Base-by-base conservation (phyloP, 1,284 basidiomycete genomes). In the Moniliophthora roreri region DNA sequence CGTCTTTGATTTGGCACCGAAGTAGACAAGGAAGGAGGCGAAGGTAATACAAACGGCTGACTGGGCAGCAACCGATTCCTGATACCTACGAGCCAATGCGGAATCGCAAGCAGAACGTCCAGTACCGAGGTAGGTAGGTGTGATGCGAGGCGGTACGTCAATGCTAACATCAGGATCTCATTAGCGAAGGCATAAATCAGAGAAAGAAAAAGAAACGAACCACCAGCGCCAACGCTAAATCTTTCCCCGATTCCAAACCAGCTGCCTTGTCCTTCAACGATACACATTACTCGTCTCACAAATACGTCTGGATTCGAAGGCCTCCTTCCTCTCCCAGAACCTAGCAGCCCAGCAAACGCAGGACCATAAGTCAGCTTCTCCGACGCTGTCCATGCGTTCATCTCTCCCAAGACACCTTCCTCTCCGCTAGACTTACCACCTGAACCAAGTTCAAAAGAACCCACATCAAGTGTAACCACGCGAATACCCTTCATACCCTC, bases 221-320 rank as follows among this genome's bases (percentile, higher is more conserved):
- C n/a, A n/a, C 89, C 89, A 50, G 89, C 85, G 56, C 89, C 89
- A 49, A 91, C 70, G 15, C 81, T 77, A 61, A 89, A 79, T 39
- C 85, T 69, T 48, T 87, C 79, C 1, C 89, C 86, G 28, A 77
- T 75, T 26, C 85, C 59, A 75, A 80, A 82, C 18, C 41, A 24
- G 4, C 21, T 20, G 7, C 41, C n/a, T n/a, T n/a, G n/a, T 32
- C 11, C 28, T 11, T 32, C 28, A 32, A 32, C 28, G 7, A 32
- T 32, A 32, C 6, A 32, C 28, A 32, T 32, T 6, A 32, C 28
- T 11, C 68, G 78, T 49, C 78, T 64, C 24, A 88, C 82, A 58
- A 90, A 85, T 11, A 74, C 69, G 23, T 74, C 70, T n/a, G 80
- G 71, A 55, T 83, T 74, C 34, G 79, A 63, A 23, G 61, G 55